These are phyloP conservation scores for Ophiostoma montium DNA, from an alignment of 2,329 filamentous ascomycete genomes.

Conservation along the genomic window DNA sequence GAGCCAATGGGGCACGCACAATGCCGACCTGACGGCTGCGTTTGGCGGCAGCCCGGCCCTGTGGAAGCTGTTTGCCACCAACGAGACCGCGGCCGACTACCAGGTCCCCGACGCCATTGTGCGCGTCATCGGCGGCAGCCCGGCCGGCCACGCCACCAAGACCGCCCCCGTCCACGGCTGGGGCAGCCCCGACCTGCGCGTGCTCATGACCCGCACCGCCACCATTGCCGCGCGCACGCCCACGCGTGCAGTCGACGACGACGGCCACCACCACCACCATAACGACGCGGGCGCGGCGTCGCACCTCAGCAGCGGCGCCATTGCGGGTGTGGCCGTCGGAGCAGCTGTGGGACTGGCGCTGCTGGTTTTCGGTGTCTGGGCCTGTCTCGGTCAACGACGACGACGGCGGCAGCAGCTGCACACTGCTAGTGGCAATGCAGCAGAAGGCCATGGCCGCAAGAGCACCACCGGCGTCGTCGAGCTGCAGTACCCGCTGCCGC, in stretches of 20 bases:
- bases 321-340: conserved; percentile 30
- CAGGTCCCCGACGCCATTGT: conserved; percentile 37
- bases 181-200: conserved; percentile 33
- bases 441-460: too few species aligned
- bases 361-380: conserved; percentile 12
- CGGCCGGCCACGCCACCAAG: conserved; percentile 38
- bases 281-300: too few species aligned
- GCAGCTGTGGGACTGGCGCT: conserved; percentile 19
- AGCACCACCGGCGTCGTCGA: too few species aligned
- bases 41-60: conserved; percentile 30
- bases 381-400: neutral
- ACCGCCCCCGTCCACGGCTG: conserved; percentile 35
- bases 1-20: conserved; percentile 39
- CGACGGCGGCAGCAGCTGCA: neutral
- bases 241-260: conserved; percentile 29
- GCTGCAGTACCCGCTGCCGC: too few species aligned
- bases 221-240: conserved; percentile 31
- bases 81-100: conserved; percentile 37
- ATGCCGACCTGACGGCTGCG: conserved; percentile 37
- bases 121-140: conserved; percentile 34
- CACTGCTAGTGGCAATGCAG: neutral
- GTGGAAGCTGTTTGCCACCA: conserved; percentile 38
- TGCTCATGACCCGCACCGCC: conserved; percentile 39
- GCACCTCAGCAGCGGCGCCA: conserved; percentile 24
- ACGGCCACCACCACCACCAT: conserved; percentile 2